Conservation (phyloP, 106 monocot genomes). For the Xerophyta viscosa region DNA sequence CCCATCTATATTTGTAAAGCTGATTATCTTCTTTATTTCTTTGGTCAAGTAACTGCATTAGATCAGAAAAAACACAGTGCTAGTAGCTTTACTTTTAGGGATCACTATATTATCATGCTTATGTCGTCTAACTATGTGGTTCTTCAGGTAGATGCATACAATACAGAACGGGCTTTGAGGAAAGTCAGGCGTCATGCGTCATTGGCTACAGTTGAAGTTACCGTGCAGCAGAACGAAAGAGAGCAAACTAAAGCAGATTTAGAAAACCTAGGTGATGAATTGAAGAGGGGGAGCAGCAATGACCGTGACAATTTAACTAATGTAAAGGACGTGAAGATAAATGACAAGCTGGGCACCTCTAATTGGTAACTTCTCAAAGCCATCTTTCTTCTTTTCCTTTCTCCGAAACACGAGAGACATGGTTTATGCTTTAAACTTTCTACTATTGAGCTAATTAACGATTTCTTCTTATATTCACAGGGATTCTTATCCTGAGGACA, state of each 20-base stretch:
- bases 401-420: neutral
- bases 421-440: neutral
- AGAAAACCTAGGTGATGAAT: constrained; percentile 8
- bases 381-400: neutral
- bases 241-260: constrained; percentile 3
- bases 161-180: constrained; percentile 36
- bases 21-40: too few species aligned
- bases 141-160: constrained; percentile 42
- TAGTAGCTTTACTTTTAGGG: too few species aligned
- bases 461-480: constrained; percentile 25
- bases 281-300: constrained; percentile 7
- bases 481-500: constrained; percentile 51
- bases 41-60: too few species aligned
- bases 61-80: too few species aligned
- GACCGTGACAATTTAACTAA: constrained; percentile 1
- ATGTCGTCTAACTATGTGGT: neutral
- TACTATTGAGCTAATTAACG: neutral
- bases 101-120: too few species aligned
- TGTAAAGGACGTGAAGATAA: too few species aligned
- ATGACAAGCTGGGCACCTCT: constrained; percentile 43
- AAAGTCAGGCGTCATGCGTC: constrained; percentile 49
- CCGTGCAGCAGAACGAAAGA: constrained; percentile 12
- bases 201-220: constrained; percentile 19
- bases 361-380: constrained; percentile 33
- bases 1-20: too few species aligned